These are phyloP conservation scores for Schoenoplectus tabernaemontani DNA, from an alignment of 202 grass and related monocot genomes.

Conservation along the genomic window DNA sequence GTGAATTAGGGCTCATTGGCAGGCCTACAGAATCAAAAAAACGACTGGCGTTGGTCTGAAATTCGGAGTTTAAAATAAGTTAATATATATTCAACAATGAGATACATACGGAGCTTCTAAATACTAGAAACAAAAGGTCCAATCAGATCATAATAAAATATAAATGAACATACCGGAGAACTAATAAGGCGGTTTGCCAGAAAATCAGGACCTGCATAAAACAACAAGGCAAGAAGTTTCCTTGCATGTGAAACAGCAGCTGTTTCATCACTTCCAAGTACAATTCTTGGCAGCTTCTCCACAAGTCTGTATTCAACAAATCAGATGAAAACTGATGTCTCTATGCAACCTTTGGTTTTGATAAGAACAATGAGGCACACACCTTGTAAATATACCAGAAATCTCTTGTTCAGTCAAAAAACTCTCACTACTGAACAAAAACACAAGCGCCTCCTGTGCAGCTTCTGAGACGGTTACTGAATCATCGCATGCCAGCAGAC, in stretches of 20 bases:
- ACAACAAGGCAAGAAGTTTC: slow-evolving; percentile 71
- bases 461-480: slow-evolving; percentile 53
- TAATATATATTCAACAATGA: slow-evolving; percentile 25
- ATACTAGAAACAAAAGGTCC: slow-evolving; percentile 12
- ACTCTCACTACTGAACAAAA: slow-evolving; percentile 51
- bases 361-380: slow-evolving; percentile 19
- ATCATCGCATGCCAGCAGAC: slow-evolving; percentile 69
- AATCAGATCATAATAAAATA: not conserved
- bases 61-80: slow-evolving; percentile 25
- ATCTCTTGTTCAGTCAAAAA: slow-evolving; percentile 66
- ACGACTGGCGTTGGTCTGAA: slow-evolving; percentile 55
- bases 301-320: slow-evolving; percentile 55
- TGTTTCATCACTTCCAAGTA: slow-evolving; percentile 79
- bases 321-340: slow-evolving; percentile 26
- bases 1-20: slow-evolving; percentile 69
- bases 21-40: slow-evolving; percentile 73
- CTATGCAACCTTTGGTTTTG: slow-evolving; percentile 25
- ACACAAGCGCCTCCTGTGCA: slow-evolving; percentile 62
- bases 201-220: slow-evolving; percentile 79
- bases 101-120: not conserved
- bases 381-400: slow-evolving; percentile 90
- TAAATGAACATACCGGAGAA: slow-evolving; percentile 62
- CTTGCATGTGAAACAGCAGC: slow-evolving; percentile 67
- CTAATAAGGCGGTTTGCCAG: slow-evolving; percentile 62
- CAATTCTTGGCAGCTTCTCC: slow-evolving; percentile 57